Percentiles rank a stretch among this genome's conserved stretches.
These are phyloP conservation scores for Stereocaulon alpinum DNA, from an alignment of 495 filamentous ascomycete genomes.

Conservation along the genomic window DNA sequence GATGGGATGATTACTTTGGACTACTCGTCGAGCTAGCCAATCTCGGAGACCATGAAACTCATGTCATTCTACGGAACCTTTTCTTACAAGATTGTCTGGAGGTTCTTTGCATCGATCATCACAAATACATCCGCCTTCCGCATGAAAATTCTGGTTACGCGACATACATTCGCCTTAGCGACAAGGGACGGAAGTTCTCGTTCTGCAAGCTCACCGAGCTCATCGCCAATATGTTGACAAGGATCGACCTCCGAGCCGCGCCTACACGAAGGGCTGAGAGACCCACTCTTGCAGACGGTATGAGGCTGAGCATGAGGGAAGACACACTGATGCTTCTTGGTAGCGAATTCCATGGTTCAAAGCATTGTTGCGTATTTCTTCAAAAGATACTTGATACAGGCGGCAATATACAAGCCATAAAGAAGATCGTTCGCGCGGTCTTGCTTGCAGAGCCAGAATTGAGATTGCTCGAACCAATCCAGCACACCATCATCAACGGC, in stretches of 20 bases:
- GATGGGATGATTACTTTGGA: conserved; percentile 76
- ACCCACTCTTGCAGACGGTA: conserved; percentile 21
- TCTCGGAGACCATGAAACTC: conserved; percentile 44
- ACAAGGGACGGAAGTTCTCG: conserved; percentile 43
- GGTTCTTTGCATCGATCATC: conserved; percentile 51
- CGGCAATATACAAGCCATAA: conserved; percentile 26
- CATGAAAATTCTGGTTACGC: conserved; percentile 43
- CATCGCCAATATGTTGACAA: conserved; percentile 30
- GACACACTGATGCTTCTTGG: conserved; percentile 29
- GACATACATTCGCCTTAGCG: conserved; percentile 43
- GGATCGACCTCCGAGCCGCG: conserved; percentile 30
- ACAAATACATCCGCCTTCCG: conserved; percentile 40
- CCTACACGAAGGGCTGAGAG: conserved; percentile 12
- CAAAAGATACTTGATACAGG: conserved; percentile 36
- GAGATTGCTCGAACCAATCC: conserved; percentile 32
- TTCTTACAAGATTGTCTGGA: conserved; percentile 49
- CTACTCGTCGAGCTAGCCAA: conserved; percentile 50
- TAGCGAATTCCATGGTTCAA: conserved; percentile 21
- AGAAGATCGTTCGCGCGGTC: conserved; percentile 34
- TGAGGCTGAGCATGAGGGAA: conserved; percentile 30
- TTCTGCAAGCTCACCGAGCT: conserved; percentile 37
- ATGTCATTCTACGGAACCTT: conserved; percentile 42
- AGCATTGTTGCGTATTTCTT: conserved; percentile 29
- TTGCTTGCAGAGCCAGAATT: conserved; percentile 38
- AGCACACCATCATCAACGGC: conserved; percentile 40